Evolutionary conservation across 257 asterid species (phyloP), one percentile per base, ranked within the genome.

Genomic region (Cruciata laevipes): DNA sequence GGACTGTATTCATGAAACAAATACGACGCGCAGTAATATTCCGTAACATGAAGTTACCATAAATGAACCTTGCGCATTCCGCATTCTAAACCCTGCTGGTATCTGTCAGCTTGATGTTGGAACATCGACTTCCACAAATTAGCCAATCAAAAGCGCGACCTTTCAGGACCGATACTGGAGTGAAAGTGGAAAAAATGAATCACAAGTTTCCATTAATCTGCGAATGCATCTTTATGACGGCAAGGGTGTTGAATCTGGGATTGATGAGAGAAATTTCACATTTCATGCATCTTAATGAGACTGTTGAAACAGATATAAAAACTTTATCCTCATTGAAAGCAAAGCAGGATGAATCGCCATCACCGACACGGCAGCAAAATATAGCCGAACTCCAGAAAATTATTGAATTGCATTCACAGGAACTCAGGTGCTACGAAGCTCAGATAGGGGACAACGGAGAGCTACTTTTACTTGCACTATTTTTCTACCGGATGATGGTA

Each of bases 181-280:
- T 32, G 7, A 32, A 32, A 32, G 37, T 37, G 42, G 42, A 61
- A 70, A n/a, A 35, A 33, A 72, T 74, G 77, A 90, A 86, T 49
- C 76, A 76, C 74, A 86, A 86, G 79, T 90, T 82, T 76, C 69
- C 96, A 56, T 90, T 90, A 77, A 88, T 88, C 76, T 88, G 95
- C 79, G 99, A 93, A 81, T 93, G 97, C 84, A 90, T 93, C 86
- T 90, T 90, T 83, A 93, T 90, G 99, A 93, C 96, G 35, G 92
- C 99, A 61, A 83, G 97, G 79, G 96, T 88, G 68, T 92, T 93
- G 67, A 90, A 85, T 83, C 80, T 93, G 80, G 99, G 99, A 23
- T 77, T 93, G 77, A 80, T 93, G 65, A 90, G 90, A 80, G 92
- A 95, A 74, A 85, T 90, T 78, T 86, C 95, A 23, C 97, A 93